These are phyloP conservation scores for Prosopis cineraria DNA, from an alignment of 306 rosid species.

Conservation along the genomic window DNA sequence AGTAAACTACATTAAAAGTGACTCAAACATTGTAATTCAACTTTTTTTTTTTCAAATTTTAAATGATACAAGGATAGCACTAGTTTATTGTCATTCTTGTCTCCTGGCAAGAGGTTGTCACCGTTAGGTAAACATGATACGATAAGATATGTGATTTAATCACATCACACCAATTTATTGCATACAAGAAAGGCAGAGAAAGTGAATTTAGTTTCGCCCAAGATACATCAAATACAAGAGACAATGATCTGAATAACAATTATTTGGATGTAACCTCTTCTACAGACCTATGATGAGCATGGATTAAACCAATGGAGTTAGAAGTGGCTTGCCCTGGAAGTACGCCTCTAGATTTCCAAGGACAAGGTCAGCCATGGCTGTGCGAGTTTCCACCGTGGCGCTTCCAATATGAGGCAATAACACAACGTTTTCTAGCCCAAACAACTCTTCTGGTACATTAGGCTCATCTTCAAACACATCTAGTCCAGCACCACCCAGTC, in stretches of 20 bases:
- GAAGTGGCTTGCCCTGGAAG: conserved; percentile 54
- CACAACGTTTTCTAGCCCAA: conserved; percentile 64
- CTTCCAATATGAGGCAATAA: conserved; percentile 64
- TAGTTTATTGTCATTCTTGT: neutral
- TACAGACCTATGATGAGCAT: neutral
- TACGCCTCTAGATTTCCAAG: conserved; percentile 61
- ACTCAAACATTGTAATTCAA: neutral
- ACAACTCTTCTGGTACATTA: conserved; percentile 56
- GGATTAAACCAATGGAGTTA: conserved; percentile 54
- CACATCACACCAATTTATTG: neutral
- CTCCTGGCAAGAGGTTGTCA: neutral
- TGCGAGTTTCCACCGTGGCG: conserved; percentile 54
- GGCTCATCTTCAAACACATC: conserved; percentile 73
- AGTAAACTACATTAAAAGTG: neutral
- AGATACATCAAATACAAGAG: neutral
- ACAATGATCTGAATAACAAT: neutral
- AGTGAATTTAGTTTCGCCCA: neutral
- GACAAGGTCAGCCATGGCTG: conserved; percentile 60
- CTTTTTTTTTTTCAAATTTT: neutral
- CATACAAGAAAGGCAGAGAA: neutral
- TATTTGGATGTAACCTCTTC: neutral
- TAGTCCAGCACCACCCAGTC: conserved; percentile 71
- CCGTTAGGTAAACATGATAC: neutral
- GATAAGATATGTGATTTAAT: neutral
- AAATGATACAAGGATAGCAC: neutral